phyloP scores from a whole-genome alignment of 495 filamentous ascomycete species.

The Lepidopterella palustris region DNA sequence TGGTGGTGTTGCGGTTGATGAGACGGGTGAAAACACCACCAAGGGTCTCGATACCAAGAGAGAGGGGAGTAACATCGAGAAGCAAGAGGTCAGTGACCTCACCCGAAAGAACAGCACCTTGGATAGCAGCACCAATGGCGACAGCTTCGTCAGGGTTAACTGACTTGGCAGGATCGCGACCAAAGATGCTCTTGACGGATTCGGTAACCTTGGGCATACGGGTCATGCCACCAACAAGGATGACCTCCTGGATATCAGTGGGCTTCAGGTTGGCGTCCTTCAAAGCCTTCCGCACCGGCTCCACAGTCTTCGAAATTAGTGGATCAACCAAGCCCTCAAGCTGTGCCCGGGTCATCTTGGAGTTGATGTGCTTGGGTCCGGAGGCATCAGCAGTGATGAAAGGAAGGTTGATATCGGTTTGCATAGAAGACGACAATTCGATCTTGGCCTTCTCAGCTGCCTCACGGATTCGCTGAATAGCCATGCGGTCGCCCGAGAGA shows the following conservation, averaged over 20 bases:
- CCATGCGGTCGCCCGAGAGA: constrained; percentile 91
- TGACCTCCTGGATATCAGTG: constrained; percentile 97
- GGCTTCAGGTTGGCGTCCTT: constrained; percentile 94
- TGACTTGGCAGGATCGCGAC: constrained; percentile 95
- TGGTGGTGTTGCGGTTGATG: constrained; percentile 99
- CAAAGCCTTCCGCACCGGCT: constrained; percentile 92
- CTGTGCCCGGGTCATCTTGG: constrained; percentile 85
- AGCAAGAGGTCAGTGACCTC: constrained; percentile 95
- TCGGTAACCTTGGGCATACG: constrained; percentile 99
- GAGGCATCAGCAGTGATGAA: constrained; percentile 96
- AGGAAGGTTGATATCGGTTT: constrained; percentile 97
- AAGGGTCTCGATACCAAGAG: constrained; percentile 98
- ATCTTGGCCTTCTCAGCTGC: constrained; percentile 99
- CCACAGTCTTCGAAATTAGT: constrained; percentile 75
- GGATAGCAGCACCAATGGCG: constrained; percentile 95
- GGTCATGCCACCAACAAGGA: constrained; percentile 98
- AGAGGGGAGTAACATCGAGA: constrained; percentile 94
- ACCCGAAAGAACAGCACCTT: constrained; percentile 94
- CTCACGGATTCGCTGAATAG: constrained; percentile 98
- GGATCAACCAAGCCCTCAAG: constrained; percentile 92
- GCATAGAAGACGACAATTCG: constrained; percentile 90
- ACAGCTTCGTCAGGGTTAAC: constrained; percentile 99
- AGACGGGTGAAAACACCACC: constrained; percentile 98
- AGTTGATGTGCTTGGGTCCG: constrained; percentile 96
- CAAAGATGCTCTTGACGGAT: constrained; percentile 95